Evolutionary conservation across 306 rosid genomes (phyloP), one percentile per base, ranked within the genome.

Genomic region (Cucurbita ficifolia): DNA sequence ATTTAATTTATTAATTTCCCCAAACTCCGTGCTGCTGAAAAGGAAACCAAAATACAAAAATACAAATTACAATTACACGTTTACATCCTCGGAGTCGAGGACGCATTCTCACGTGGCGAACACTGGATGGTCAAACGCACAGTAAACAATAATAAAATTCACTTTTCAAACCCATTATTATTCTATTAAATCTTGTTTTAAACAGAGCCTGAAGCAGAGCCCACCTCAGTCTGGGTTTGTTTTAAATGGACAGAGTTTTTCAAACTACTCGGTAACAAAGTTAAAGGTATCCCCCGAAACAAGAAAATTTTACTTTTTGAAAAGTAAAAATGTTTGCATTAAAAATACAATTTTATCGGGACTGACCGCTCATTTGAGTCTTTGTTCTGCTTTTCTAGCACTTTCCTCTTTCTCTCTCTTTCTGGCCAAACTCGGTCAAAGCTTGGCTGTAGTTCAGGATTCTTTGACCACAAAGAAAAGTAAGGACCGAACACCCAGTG

Each of bases 121-220:
- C 71, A 64, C 71, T 39, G 35, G 71, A 36, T 64, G 71, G 71
- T 64, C 71, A 64, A 64, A 64, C 42, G 71, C 71, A 65, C 38
- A 21, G 18, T 42, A 40, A 40, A 9, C 51, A n/a, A 40, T 14
- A 42, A 64, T 39, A 39, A 39, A 38, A 62, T 40, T 39, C 71
- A 39, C 52, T 64, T 64, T 64, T 64, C 71, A 64, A 40, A 40
- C n/a, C 16, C 71, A 64, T 42, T 64, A 64, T 42, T 64, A 64
- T 64, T 64, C 52, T 42, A 64, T 29, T 29, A 29, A 29, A 29
- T 29, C 33, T 29, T 1, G 1, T 24, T 24, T 24, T 24, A 24
- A 24, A 24, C 29, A 24, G 29, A 24, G 29, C 29, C 29, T n/a
- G n/a, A n/a, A n/a, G n/a, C n/a, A n/a, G n/a, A n/a, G n/a, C n/a